Evolutionary conservation across 2,329 filamentous ascomycete species (phyloP).

Genomic region (Botrytis elliptica): DNA sequence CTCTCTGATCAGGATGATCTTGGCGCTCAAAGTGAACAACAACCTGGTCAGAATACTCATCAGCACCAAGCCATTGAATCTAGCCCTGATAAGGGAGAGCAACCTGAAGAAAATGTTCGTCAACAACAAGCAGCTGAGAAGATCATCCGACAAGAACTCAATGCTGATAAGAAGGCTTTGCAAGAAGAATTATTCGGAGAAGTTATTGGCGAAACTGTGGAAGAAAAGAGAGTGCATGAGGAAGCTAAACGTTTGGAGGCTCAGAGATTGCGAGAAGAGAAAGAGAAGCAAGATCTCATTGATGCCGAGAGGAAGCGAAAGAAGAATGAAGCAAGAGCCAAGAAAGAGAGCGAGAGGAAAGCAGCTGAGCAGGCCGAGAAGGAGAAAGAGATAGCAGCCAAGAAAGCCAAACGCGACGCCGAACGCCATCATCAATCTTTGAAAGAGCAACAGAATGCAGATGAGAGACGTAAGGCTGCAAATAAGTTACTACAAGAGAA

Average conservation of each 20-base stretch:
- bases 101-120: background rate
- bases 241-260: slow-evolving; percentile 1
- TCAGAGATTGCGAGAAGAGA: background rate
- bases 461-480: slow-evolving; percentile 16
- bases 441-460: slow-evolving; percentile 1
- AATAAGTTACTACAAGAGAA: slow-evolving; percentile 19
- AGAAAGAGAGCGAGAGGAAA: slow-evolving; percentile 19
- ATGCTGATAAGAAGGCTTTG: slow-evolving; percentile 17
- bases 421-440: slow-evolving; percentile 19
- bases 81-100: background rate
- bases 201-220: slow-evolving; percentile 23
- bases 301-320: background rate
- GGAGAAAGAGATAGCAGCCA: slow-evolving; percentile 18
- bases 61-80: background rate
- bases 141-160: slow-evolving; percentile 26
- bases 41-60: background rate
- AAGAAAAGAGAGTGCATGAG: slow-evolving; percentile 15
- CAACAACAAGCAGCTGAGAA: slow-evolving; percentile 26
- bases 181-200: slow-evolving; percentile 30
- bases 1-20: background rate
- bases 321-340: slow-evolving; percentile 12
- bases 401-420: slow-evolving; percentile 21
- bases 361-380: slow-evolving; percentile 18
- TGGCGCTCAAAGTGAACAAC: background rate
- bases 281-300: background rate